Evolutionary conservation across 306 rosid species (phyloP), one percentile per base, ranked within the genome.

Genomic region (Rubus parviflorus): DNA sequence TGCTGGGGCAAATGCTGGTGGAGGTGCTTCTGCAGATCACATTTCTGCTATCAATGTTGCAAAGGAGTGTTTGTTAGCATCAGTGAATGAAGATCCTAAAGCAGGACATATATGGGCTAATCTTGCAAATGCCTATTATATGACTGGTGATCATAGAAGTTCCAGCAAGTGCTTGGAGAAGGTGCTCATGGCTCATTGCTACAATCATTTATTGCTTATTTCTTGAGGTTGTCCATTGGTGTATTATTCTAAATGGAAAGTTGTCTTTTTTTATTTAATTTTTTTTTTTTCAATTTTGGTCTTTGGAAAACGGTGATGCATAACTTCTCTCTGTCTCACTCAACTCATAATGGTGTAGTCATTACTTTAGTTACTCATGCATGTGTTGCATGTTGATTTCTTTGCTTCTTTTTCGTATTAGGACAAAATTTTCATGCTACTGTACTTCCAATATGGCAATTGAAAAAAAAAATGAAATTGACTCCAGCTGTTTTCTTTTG

Each of bases 91-190:
- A 57, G 97, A 95, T 74, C 90, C 91, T 25, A 95, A 88, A 88
- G 92, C 97, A 81, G 97, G 96, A 49, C 98, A 95, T 86, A 79
- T 88, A 22, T 95, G 97, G 98, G 87, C 91, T 47, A 95, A 89
- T 88, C 97, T 95, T 84, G 96, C 97, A 40, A 82, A 87, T 87
- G 96, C 93, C 63, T 92, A 90, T 85, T 80, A 78, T 81, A 52
- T 90, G 75, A 83, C 74, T 70, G 96, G 97, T 68, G 97, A 95
- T 87, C 90, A 90, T 81, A 87, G 93, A 84, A 92, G 92, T 88
- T 90, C 97, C 83, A 80, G 91, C 90, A 92, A 92, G 85, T 92
- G 97, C 88, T 87, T 92, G 86, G 97, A 92, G 93, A 92, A 92
- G 98, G 98, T 94, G 91, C 90, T 84, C 60, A 83, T 79, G 87